Evolutionary conservation across 192 early-diverging fungal genomes (phyloP), one percentile per base, ranked within the genome.

Genomic region (Entomortierella parvispora): DNA sequence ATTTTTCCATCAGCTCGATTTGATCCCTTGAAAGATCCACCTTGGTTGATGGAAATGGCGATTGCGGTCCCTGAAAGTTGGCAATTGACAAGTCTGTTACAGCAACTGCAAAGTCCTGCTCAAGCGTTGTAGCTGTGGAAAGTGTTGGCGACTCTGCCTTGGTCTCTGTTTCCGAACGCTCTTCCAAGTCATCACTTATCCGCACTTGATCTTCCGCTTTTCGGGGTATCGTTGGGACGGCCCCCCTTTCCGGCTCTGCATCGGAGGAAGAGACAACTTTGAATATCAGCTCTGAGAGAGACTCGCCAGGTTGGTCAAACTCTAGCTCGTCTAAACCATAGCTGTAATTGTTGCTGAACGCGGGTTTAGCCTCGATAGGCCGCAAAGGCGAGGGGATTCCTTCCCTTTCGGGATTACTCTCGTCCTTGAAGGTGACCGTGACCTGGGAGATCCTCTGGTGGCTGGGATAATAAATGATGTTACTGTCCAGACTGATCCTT

Each of bases 251-350:
- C 17, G 55, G 34, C 33, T 68, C 17, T 3, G 26, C 14, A 9
- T 22, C 11, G 8, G 23, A 6, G n/a, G 43, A 18, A 25, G 29
- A 43, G n/a, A 61, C 63, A 44, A 43, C 63, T 9, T 52, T 67
- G 40, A 76, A 76, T 33, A 76, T 68, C 47, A 76, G 67, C 6
- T 76, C 72, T 9, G 72, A 68, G 1, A 76, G 47, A 20, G 72
- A 62, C 43, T 76, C 72, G 23, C 65, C 72, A 10, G 65, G 54
- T 11, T 48, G 59, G 9, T 34, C 59, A 50, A 75, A 68, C 12
- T 23, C 7, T 18, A 60, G 17, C n/a, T 66, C 44, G 34, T 40
- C 51, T 4, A 75, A 26, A 5, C 33, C 50, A 25, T 59, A 64
- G 9, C 33, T 42, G 18, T 49, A 46, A 29, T 64, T 59, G 53